Base-by-base conservation (phyloP, 2,329 filamentous ascomycete genomes). In the Cordyceps pruinosa region DNA sequence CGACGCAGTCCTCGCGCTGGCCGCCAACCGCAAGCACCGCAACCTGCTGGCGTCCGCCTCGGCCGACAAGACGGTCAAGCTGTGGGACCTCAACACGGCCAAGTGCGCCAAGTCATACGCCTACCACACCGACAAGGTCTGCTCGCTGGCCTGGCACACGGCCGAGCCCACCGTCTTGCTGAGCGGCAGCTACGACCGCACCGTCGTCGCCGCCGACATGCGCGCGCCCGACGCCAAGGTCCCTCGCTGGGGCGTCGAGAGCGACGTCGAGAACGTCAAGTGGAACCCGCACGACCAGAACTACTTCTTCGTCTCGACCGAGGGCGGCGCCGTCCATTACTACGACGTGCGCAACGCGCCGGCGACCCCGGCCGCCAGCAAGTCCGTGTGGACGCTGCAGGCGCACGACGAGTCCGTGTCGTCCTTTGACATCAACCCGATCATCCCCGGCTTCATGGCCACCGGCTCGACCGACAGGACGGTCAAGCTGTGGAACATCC, bases 71-170 rank as follows among this genome's bases (percentile, higher is more conserved):
- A 99, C 94, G 3, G 86, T 97, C 68, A 99, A 99, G 78, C 82
- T 99, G 21, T 99, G 94, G 94, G 94, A 99, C 70, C 78, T 99
- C 61, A 89, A 91, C 76, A 97, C 90, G 3, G 83, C 89, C 60
- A 91, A 87, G 72, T 96, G 91, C 73, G 94, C 94, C 66, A 94
- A 97, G 76, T 97, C 92, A 45, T 99, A 99, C 79, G 81, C 84
- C 17, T 90, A 96, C 74, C 94, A 99, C 75, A 96, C 90, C 35
- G 94, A 97, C 79, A 99, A 99, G 77, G 92, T 97, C 63, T 99
- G 92, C 80, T 90, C 93, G 23, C 77, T 99, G 57, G 88, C 93
- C 63, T 99, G 95, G 94, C 90, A 97, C 76, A 82, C 89, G 0
- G 82, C 80, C 44, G 89, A 97, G 71, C 85, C 92, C 3, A 97